phyloP scores from a whole-genome alignment of 2,329 filamentous ascomycete genomes.

The Rutstroemia sp. region DNA sequence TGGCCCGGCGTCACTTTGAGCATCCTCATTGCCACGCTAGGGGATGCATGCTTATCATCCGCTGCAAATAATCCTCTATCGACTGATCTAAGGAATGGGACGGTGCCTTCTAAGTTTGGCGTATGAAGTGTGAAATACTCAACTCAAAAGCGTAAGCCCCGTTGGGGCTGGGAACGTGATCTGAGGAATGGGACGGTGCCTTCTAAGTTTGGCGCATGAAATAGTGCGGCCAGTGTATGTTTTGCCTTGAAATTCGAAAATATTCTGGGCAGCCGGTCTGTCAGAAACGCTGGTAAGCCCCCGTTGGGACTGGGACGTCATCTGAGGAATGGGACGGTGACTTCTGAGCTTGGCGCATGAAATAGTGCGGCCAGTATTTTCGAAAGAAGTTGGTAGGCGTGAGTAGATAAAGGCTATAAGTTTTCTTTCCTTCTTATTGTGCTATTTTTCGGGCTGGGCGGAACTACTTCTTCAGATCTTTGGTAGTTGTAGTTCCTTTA shows the following conservation, averaged over 20 bases:
- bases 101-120: too few species aligned
- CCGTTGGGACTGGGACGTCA: neutral
- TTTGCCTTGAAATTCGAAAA: too few species aligned
- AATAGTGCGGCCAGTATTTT: constrained; percentile 1
- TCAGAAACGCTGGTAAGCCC: too few species aligned
- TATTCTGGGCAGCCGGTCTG: too few species aligned
- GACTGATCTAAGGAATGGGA: constrained; percentile 40
- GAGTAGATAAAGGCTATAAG: neutral
- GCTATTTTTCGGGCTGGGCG: too few species aligned
- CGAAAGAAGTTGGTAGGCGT: neutral
- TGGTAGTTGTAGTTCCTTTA: neutral
- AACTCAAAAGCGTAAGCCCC: too few species aligned
- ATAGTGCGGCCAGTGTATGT: too few species aligned
- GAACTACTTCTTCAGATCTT: too few species aligned
- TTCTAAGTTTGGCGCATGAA: too few species aligned
- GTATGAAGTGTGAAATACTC: too few species aligned
- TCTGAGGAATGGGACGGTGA: constrained; percentile 6
- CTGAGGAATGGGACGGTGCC: too few species aligned
- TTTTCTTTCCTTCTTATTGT: neutral
- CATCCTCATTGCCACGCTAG: constrained; percentile 57
- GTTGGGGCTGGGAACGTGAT: too few species aligned
- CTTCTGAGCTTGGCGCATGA: constrained; percentile 5
- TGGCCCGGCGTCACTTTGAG: constrained; percentile 51
- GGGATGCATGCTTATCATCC: constrained; percentile 55
- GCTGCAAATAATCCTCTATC: constrained; percentile 53